Percentiles rank a stretch among this genome's conserved stretches.
Evolutionary conservation across 2,329 filamentous ascomycete species (phyloP).

Genomic region (Apiospora aurea): DNA sequence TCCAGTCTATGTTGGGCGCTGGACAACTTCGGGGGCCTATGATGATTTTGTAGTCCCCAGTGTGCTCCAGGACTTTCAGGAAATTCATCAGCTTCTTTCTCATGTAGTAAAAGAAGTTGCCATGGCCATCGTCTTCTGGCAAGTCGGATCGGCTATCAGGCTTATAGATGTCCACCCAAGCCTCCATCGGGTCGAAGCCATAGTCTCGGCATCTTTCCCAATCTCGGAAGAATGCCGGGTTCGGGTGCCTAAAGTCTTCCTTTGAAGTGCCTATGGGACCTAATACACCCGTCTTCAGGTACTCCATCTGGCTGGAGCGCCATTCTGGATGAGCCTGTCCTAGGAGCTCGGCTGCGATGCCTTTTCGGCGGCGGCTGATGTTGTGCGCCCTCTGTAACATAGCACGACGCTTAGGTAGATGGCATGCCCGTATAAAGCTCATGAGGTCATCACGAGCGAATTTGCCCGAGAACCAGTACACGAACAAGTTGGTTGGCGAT

Average conservation of each 20-base stretch:
- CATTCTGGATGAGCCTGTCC: not conserved
- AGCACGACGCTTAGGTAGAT: not conserved
- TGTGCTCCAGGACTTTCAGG: not conserved
- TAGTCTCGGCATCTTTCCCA: not conserved
- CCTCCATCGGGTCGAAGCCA: not conserved
- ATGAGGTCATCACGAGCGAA: not conserved
- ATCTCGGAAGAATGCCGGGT: not conserved
- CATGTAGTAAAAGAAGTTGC: conserved; percentile 20
- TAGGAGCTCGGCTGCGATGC: not conserved
- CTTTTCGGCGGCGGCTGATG: not conserved
- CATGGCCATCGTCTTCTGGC: not conserved
- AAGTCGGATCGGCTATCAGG: not conserved
- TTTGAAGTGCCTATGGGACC: not conserved
- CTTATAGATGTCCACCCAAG: not conserved
- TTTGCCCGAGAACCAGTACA: not conserved
- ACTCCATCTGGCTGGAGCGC: conserved; percentile 1
- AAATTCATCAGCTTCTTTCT: not conserved
- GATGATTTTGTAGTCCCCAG: not conserved
- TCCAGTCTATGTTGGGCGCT: not conserved
- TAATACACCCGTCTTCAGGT: not conserved
- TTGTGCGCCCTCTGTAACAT: not conserved
- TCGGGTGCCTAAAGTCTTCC: not conserved
- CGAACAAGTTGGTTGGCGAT: not conserved
- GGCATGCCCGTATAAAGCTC: too few relatives aligned
- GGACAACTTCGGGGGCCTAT: not conserved